phyloP scores from a whole-genome alignment of 2,329 filamentous ascomycete genomes.

The Huntiella decipiens region DNA sequence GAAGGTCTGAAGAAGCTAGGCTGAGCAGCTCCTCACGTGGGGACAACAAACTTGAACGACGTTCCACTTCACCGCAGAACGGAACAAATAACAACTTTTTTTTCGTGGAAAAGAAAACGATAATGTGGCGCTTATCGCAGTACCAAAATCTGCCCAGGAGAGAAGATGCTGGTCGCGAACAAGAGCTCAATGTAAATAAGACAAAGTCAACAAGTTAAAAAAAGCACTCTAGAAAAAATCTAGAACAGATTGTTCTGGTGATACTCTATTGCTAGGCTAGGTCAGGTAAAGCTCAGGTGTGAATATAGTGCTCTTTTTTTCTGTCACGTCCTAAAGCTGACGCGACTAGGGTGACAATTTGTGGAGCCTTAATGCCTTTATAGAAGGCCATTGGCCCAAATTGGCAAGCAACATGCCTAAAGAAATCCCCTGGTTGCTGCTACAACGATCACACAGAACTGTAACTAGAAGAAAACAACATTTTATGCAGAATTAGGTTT shows the following conservation, averaged over 20 bases:
- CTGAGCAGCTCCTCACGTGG: background rate
- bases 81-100: no score
- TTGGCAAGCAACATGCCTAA: constrained; percentile 2
- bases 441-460: no score
- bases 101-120: no score
- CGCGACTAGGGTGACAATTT: no score
- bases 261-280: background rate
- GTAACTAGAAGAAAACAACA: no score
- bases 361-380: no score
- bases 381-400: no score
- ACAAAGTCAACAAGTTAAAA: background rate
- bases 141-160: background rate
- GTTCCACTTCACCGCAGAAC: constrained; percentile 2
- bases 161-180: background rate
- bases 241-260: background rate
- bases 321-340: constrained; percentile 5
- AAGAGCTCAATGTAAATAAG: background rate
- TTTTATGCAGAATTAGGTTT: no score
- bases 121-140: no score
- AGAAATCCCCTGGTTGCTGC: background rate
- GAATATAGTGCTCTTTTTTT: constrained; percentile 1
- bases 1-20: background rate
- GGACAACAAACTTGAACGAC: constrained; percentile 1
- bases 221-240: no score
- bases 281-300: background rate